These are phyloP conservation scores for Penicillium turbatum DNA, from an alignment of 495 filamentous ascomycete genomes.

Conservation along the genomic window DNA sequence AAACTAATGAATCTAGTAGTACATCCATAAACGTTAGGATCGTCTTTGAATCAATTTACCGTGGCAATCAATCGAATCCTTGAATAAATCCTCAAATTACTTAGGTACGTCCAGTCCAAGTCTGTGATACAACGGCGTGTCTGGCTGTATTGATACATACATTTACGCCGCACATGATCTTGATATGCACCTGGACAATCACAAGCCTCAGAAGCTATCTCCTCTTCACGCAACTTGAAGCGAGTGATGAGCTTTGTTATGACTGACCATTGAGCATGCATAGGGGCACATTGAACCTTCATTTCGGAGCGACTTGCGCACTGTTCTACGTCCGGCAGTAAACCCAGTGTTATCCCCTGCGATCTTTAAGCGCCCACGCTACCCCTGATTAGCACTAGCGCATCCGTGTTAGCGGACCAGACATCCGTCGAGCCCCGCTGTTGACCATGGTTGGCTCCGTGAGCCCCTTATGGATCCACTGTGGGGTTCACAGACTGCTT, in stretches of 20 bases:
- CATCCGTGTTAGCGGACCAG: not conserved
- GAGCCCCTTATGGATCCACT: not conserved
- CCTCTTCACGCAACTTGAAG: no score
- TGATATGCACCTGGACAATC: not conserved
- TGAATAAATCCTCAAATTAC: no score
- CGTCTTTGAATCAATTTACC: not conserved
- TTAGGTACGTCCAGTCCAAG: no score
- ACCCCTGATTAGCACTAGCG: not conserved
- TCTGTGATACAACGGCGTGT: not conserved
- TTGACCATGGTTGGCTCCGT: not conserved
- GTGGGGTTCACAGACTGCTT: not conserved
- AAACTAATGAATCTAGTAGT: not conserved
- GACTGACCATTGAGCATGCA: not conserved
- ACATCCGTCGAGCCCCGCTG: not conserved
- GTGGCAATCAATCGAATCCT: no score
- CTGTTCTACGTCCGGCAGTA: not conserved
- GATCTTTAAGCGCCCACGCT: slow-evolving; percentile 4
- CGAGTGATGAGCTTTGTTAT: not conserved
- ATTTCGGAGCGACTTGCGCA: not conserved
- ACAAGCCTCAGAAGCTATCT: not conserved
- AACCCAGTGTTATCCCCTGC: not conserved
- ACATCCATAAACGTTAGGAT: not conserved
- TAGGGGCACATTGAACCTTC: not conserved
- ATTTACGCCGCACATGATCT: no score
- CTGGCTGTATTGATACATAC: not conserved